Evolutionary conservation across 78 protist species (phyloP).

Genomic region (Dictyostelium firmibasis): DNA sequence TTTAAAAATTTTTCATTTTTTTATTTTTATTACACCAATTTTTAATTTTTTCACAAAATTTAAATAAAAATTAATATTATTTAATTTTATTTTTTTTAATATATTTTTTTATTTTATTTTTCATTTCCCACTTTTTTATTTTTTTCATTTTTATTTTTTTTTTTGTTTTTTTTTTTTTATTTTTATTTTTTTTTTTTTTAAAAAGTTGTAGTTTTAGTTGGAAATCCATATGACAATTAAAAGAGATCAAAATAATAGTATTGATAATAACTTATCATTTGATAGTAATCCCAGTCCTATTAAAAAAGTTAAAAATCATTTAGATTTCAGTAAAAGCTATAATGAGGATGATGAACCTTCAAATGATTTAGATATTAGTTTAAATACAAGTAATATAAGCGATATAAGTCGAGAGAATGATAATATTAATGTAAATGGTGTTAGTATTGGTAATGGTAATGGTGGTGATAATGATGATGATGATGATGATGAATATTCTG

Average conservation of each 20-base stretch:
- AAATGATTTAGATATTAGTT: not conserved
- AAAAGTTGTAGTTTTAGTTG: not conserved
- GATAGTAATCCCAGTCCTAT: constrained; percentile 12
- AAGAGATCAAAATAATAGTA: not conserved
- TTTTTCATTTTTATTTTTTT: not conserved
- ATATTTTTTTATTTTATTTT: not conserved
- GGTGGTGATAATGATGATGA: not conserved
- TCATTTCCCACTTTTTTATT: not conserved
- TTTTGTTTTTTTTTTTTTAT: not conserved
- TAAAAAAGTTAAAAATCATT: not conserved
- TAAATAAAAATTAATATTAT: not conserved
- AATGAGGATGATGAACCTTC: not conserved
- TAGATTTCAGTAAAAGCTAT: not conserved
- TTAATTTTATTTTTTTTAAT: not conserved
- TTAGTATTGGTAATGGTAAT: too few relatives aligned
- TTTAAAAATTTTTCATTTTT: too few relatives aligned
- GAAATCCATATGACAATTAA: not conserved
- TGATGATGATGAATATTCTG: not conserved
- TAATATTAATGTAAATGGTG: not conserved
- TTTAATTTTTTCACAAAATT: too few relatives aligned
- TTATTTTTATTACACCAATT: too few relatives aligned
- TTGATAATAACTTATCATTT: not conserved
- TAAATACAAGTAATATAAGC: not conserved
- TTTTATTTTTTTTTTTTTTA: not conserved
- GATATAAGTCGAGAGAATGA: not conserved